phyloP scores from a whole-genome alignment of 208 protist genomes.

The Crithidia fasciculata region DNA sequence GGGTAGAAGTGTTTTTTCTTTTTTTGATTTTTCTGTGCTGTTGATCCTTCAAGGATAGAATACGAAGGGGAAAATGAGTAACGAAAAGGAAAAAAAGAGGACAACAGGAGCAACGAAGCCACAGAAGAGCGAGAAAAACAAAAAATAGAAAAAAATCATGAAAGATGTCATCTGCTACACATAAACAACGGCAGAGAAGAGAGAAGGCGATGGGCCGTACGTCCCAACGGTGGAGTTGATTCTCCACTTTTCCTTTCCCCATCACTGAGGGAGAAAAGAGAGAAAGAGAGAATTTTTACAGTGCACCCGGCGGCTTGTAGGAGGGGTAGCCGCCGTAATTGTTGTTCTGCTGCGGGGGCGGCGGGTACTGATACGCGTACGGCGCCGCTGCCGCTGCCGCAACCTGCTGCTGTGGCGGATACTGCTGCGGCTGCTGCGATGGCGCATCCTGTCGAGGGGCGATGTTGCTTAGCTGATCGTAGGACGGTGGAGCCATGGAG shows the following conservation, averaged over 20 bases:
- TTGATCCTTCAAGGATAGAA: too few species aligned
- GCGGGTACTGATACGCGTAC: conserved; percentile 29
- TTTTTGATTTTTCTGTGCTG: too few species aligned
- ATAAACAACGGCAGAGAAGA: conserved; percentile 9
- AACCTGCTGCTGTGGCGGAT: conserved; percentile 1
- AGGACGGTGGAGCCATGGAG: conserved; percentile 19
- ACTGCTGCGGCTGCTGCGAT: conserved; percentile 2
- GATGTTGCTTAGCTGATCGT: conserved; percentile 28
- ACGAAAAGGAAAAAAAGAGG: conserved; percentile 4
- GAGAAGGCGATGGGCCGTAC: too few species aligned
- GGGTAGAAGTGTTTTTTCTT: not conserved
- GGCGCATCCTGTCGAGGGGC: not conserved
- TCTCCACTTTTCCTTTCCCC: too few species aligned
- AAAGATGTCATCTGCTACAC: not conserved
- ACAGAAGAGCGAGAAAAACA: not conserved
- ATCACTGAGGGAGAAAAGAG: too few species aligned
- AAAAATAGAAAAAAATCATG: not conserved
- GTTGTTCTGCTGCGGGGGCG: conserved; percentile 11
- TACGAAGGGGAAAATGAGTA: too few species aligned
- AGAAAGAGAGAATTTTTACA: not conserved
- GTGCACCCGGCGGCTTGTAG: conserved; percentile 32
- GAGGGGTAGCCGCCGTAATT: conserved; percentile 16
- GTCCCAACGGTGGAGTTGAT: too few species aligned
- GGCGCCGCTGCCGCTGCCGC: not conserved
- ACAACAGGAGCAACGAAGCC: not conserved